These are phyloP conservation scores for Backusella westeae DNA, from an alignment of 192 early-diverging fungal genomes.

Conservation along the genomic window DNA sequence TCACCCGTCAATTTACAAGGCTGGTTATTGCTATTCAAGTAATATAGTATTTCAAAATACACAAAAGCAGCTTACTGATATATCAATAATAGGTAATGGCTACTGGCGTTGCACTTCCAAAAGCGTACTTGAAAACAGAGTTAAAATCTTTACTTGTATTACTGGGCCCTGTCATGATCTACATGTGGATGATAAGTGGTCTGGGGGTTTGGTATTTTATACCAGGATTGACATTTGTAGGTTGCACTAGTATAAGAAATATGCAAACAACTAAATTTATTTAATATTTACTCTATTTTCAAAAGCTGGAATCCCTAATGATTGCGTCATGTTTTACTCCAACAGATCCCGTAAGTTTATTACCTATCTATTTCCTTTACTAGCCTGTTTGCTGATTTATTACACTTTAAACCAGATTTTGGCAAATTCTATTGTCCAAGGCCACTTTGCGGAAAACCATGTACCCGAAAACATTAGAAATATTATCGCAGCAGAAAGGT, in stretches of 20 bases:
- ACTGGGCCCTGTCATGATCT: conserved; percentile 75
- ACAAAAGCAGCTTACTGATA: neutral
- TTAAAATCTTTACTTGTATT: conserved; percentile 61
- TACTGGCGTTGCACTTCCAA: conserved; percentile 60
- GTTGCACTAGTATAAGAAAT: conserved; percentile 21
- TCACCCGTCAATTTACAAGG: conserved; percentile 67
- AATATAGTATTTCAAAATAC: neutral
- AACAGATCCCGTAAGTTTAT: conserved; percentile 79
- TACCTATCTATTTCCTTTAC: neutral
- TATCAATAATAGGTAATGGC: conserved; percentile 58
- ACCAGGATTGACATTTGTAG: conserved; percentile 47
- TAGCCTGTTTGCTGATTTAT: neutral
- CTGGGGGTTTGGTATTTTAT: conserved; percentile 56
- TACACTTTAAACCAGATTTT: conserved; percentile 40
- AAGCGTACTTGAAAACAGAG: conserved; percentile 65
- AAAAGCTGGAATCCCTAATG: conserved; percentile 65
- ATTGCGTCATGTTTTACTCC: conserved; percentile 84
- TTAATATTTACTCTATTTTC: neutral
- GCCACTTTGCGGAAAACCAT: conserved; percentile 84
- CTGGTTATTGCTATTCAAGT: conserved; percentile 75
- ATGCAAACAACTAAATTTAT: neutral
- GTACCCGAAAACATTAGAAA: conserved; percentile 70
- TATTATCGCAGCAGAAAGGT: conserved; percentile 68
- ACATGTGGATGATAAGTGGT: conserved; percentile 76
- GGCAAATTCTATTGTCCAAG: conserved; percentile 88